Base-by-base conservation (phyloP, 371 early-diverging fungal species). In the Mucor velutinosus region DNA sequence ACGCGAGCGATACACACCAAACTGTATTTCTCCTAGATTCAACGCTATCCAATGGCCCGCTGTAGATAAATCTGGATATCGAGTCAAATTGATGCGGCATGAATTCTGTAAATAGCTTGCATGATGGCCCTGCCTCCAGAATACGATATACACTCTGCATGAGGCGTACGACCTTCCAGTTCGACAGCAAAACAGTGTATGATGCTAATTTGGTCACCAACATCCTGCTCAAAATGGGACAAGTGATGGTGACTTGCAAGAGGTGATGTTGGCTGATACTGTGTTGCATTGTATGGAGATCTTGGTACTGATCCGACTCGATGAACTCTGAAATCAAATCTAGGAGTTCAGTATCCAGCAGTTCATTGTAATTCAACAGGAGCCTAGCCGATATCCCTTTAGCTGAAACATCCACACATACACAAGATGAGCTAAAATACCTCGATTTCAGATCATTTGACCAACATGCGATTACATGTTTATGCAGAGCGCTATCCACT, bases 321-420 rank as follows among this genome's bases (percentile, higher is more conserved):
- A 49, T 51, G 51, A 21, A 51, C 3, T 10, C 17, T 27, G 57
- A 39, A 7, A 66, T 62, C 0, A 71, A 14, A 6, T 49, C 29
- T 3, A 71, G 19, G 17, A 71, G 14, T 37, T 71, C 62, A 4
- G 58, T 62, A 10, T 62, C 66, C 27, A 71, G 30, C 7, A 66
- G 6, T 21, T 66, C 71, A 51, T 39, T 21, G 11, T 62, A 39
- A 7, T 66, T 35, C 15, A 51, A 29, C 7, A 62, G 33, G 21
- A 71, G 43, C 21, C 65, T 67, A 57, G 23, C 23, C 17, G 5
- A n/a, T 19, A n/a, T 11, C 6, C 10, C 11, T 3, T 56, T 45
- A 61, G 41, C 32, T 10, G n/a, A 3, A 12, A 45, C n/a, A n/a
- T n/a, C 0, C 17, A 29, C 29, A 19, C 37, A 7, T 7, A 6